Conservation (phyloP, 805 yeast species). For the Saccharomycopsis lassenensis region DNA sequence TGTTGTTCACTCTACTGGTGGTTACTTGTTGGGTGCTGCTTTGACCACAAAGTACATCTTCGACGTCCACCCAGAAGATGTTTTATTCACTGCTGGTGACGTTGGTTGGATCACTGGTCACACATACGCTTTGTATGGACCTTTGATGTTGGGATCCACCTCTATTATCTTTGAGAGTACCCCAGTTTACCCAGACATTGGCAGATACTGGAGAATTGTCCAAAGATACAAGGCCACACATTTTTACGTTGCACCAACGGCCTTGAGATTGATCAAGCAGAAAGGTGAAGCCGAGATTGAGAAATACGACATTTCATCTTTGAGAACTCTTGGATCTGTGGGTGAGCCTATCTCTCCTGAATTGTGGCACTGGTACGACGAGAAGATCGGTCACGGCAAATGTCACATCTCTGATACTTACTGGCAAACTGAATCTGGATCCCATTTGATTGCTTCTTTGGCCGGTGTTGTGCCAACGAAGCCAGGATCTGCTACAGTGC, state of each 20-base stretch:
- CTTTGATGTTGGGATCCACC: conserved; percentile 78
- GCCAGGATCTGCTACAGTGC: conserved; percentile 95
- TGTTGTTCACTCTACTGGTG: conserved; percentile 90
- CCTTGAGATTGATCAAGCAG: conserved; percentile 78
- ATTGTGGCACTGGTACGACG: conserved; percentile 97
- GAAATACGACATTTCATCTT: conserved; percentile 70
- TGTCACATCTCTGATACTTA: conserved; percentile 92
- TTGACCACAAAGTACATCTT: conserved; percentile 87
- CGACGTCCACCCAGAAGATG: conserved; percentile 82
- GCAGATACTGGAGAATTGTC: conserved; percentile 94
- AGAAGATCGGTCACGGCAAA: conserved; percentile 77
- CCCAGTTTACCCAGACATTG: conserved; percentile 91
- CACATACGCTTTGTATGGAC: conserved; percentile 92
- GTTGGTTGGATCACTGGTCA: conserved; percentile 99
- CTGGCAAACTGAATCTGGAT: conserved; percentile 99
- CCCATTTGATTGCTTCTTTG: conserved; percentile 87
- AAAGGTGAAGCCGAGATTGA: conserved; percentile 81
- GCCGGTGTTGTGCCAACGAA: conserved; percentile 93
- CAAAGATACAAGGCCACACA: conserved; percentile 87
- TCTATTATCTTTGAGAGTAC: conserved; percentile 94
- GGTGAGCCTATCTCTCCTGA: conserved; percentile 99
- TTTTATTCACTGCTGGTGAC: conserved; percentile 94
- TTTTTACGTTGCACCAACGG: conserved; percentile 98
- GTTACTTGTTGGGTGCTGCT: conserved; percentile 86
- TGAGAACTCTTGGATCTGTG: conserved; percentile 91